Base-by-base conservation (phyloP, 768 basidiomycete species). In the Melanogaster broomeanus region DNA sequence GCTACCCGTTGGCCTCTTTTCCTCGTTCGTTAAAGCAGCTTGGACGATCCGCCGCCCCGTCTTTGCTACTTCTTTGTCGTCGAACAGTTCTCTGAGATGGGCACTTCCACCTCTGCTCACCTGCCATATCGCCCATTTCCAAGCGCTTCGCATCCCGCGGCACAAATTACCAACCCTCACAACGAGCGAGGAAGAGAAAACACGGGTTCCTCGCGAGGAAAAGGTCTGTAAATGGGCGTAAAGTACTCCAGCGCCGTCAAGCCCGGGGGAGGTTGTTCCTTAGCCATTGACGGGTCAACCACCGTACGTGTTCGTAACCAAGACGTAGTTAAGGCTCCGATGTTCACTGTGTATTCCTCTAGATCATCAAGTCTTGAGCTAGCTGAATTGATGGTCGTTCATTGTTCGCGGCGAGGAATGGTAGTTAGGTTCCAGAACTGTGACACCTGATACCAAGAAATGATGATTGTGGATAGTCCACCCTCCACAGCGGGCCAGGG, bases 111-210 rank as follows among this genome's bases (percentile, higher is more conserved):
- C 57, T 27, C 53, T 56, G n/a, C 33, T 60, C 45, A 34, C 57
- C n/a, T 27, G 52, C 56, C 50, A 56, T 61, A 41, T 49, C 58
- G 6, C 41, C 54, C 45, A 55, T 68, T 13, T 35, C 22, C 2
- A 28, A 79, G 35, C 85, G 93, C 7, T 84, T 79, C 64, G 76
- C 75, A 27, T 79, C 87, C 25, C 81, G 83, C 39, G 95, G 95
- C 39, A 81, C 83, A n/a, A 92, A 95, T 71, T 98, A 98, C 62
- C 95, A 98, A 67, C 95, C 95, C n/a, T 93, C 90, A 0, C 93
- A 96, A 69, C 81, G 94, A 37, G 90, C 90, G 64, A 76, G 95
- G 59, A 98, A 98, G 76, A 80, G 93, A 60, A 93, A 88, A 66
- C 90, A 92, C 65, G 95, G 95, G 6, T 98, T 96, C 70, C 78